Conservation (phyloP, 768 basidiomycete genomes). For the Lentinus brumalis region DNA sequence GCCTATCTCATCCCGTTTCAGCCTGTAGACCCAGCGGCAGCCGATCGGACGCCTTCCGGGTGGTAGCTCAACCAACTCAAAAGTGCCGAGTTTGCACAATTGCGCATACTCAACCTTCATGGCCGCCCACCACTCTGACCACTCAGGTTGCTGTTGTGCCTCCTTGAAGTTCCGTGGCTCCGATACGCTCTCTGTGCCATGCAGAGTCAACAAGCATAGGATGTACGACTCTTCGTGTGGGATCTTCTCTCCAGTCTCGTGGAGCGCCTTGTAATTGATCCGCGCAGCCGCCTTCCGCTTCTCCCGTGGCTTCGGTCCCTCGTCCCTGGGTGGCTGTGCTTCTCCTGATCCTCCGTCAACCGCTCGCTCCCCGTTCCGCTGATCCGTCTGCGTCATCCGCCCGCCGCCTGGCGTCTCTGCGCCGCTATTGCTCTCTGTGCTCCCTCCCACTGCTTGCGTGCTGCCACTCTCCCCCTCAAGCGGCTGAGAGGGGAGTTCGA, state of each 20-base stretch:
- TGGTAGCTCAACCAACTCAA: conserved; percentile 16
- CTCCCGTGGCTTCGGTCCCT: too few relatives aligned
- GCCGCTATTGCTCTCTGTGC: too few relatives aligned
- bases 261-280: conserved; percentile 5
- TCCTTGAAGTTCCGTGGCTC: conserved; percentile 7
- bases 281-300: neutral
- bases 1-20: conserved; percentile 35
- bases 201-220: neutral
- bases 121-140: conserved; percentile 13
- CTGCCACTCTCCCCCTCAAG: conserved; percentile 21
- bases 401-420: too few relatives aligned
- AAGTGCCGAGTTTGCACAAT: neutral
- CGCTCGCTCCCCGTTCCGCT: too few relatives aligned
- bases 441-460: neutral
- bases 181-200: neutral
- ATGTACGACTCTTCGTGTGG: neutral
- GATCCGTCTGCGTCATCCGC: too few relatives aligned
- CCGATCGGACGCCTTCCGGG: conserved; percentile 29
- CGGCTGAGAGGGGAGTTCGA: neutral
- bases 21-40: conserved; percentile 34
- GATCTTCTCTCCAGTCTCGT: neutral
- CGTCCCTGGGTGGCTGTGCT: too few relatives aligned
- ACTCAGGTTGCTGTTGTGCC: conserved; percentile 9
- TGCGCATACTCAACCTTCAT: conserved; percentile 13
- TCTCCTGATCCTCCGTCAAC: too few relatives aligned